Percentiles rank a stretch among this genome's conserved stretches.
phyloP scores from a whole-genome alignment of 2,329 filamentous ascomycete genomes.

The Pseudogymnoascus pannorum region DNA sequence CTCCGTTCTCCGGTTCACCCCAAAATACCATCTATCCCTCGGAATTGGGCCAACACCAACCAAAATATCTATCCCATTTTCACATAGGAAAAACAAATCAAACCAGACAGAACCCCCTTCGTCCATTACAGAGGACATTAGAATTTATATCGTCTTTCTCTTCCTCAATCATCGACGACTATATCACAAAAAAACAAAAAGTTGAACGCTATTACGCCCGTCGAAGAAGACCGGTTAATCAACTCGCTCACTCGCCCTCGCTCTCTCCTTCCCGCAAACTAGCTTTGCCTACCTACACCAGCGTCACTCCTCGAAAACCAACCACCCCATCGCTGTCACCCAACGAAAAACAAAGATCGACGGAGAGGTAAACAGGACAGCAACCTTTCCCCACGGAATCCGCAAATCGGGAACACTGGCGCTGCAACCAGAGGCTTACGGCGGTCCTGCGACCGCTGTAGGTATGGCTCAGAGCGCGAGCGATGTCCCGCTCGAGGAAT shows the following conservation, averaged over 20 bases:
- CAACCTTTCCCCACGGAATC: neutral
- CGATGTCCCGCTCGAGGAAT: conserved; percentile 1
- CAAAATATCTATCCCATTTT: no score
- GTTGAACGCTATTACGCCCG: neutral
- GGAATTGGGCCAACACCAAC: neutral
- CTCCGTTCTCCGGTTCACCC: neutral
- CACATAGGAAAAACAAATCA: no score
- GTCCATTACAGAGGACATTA: no score
- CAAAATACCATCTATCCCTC: neutral
- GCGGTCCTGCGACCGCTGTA: conserved; percentile 7
- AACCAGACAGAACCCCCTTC: no score
- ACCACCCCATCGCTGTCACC: no score
- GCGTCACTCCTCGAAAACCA: no score
- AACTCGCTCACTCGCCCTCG: no score
- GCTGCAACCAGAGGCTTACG: conserved; percentile 6
- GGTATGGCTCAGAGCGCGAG: conserved; percentile 1
- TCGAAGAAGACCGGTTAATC: no score
- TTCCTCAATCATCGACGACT: no score
- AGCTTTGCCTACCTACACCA: no score
- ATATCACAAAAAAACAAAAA: neutral
- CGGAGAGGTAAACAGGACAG: neutral
- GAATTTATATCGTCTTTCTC: no score
- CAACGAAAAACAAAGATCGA: neutral
- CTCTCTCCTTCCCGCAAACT: no score
- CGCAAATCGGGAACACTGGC: conserved; percentile 7